Conservation (phyloP, 371 early-diverging fungal species). For the Saksenaea oblongispora region DNA sequence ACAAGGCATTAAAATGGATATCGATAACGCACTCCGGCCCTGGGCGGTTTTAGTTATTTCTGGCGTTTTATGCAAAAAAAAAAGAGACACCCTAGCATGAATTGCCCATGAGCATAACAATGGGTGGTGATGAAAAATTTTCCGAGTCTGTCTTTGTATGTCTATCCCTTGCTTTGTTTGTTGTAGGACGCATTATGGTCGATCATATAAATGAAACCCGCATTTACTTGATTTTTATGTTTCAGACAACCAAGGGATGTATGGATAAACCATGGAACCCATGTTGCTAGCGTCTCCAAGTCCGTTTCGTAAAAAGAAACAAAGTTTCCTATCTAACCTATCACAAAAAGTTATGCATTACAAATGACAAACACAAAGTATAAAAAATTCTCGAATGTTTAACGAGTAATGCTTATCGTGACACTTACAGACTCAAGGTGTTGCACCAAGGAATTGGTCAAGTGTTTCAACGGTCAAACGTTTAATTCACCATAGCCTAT, state of each 20-base stretch:
- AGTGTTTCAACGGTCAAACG: constrained; percentile 1
- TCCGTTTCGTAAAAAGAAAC: background rate
- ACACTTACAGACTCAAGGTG: constrained; percentile 9
- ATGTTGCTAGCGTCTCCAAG: constrained; percentile 53
- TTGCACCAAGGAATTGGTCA: constrained; percentile 10
- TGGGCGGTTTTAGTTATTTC: constrained; percentile 54
- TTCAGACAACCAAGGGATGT: constrained; percentile 9
- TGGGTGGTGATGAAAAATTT: background rate
- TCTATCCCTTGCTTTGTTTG: background rate
- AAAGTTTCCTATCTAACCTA: background rate
- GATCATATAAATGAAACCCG: background rate
- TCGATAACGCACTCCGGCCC: constrained; percentile 55
- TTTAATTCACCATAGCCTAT: no score
- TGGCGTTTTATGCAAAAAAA: no score
- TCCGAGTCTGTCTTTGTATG: background rate
- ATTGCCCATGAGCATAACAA: no score
- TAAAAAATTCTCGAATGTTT: background rate
- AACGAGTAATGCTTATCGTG: background rate
- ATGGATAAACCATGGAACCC: constrained; percentile 53
- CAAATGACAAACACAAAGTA: constrained; percentile 30
- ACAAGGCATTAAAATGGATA: constrained; percentile 20
- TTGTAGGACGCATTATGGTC: background rate
- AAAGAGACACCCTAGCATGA: no score
- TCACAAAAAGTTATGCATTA: constrained; percentile 31
- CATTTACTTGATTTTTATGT: background rate